These are phyloP conservation scores for Dryas drummondii DNA, from an alignment of 306 rosid genomes.

Conservation along the genomic window DNA sequence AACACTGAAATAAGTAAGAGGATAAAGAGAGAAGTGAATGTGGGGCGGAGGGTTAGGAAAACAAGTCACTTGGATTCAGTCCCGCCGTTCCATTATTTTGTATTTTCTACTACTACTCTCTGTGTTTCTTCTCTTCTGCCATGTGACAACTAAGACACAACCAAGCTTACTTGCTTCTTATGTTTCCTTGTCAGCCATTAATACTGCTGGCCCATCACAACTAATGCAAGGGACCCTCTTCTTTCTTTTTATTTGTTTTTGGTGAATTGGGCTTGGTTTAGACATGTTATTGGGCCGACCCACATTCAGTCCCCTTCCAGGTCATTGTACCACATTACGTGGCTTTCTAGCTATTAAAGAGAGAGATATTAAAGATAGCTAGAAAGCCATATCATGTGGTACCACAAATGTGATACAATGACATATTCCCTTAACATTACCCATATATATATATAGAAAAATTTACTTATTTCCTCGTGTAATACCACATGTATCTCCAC, in stretches of 20 bases:
- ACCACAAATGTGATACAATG: too few species aligned
- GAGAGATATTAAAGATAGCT: too few species aligned
- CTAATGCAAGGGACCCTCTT: neutral
- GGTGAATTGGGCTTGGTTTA: too few species aligned
- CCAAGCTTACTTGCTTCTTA: neutral
- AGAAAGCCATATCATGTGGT: too few species aligned
- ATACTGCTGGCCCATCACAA: neutral
- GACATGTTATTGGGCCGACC: too few species aligned
- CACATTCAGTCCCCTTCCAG: too few species aligned
- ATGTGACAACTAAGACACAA: neutral
- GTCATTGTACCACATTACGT: too few species aligned
- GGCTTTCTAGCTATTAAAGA: too few species aligned
- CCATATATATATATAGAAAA: too few species aligned
- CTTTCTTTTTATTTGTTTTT: neutral
- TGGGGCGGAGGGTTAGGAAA: slow-evolving; percentile 26
- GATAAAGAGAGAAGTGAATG: neutral
- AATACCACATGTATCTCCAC: too few species aligned
- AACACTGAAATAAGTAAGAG: neutral
- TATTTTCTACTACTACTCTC: neutral
- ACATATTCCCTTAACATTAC: too few species aligned
- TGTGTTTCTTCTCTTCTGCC: neutral
- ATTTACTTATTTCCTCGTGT: too few species aligned
- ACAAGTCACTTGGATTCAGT: slow-evolving; percentile 26
- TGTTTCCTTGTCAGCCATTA: neutral
- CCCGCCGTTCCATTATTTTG: slow-evolving; percentile 1